A percentile compares a stretch with the other conserved stretches of the same genome.
Conservation (phyloP, 768 basidiomycete species). For the Tricholoma saponaceum region DNA sequence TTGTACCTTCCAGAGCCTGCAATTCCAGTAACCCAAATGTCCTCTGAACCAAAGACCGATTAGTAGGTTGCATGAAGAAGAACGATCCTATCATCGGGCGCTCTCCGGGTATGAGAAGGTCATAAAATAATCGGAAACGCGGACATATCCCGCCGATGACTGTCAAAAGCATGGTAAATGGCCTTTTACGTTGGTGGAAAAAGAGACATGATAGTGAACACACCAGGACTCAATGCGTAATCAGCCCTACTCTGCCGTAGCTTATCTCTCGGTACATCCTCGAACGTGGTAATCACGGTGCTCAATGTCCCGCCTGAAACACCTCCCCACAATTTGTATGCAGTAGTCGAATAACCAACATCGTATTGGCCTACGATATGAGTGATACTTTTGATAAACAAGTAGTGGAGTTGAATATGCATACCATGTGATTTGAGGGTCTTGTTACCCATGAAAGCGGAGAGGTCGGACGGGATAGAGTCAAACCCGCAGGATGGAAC, state of each 20-base stretch:
- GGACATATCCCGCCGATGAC: conserved; percentile 14
- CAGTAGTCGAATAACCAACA: conserved; percentile 56
- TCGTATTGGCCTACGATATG: conserved; percentile 18
- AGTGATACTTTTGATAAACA: not conserved
- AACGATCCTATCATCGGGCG: conserved; percentile 28
- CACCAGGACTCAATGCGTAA: conserved; percentile 42
- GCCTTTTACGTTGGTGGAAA: not conserved
- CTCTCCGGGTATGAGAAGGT: conserved; percentile 32
- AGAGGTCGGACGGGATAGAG: conserved; percentile 72
- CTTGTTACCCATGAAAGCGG: conserved; percentile 64
- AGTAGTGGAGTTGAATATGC: not conserved
- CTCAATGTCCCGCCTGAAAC: conserved; percentile 64
- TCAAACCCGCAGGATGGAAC: conserved; percentile 78
- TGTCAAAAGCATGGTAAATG: not conserved
- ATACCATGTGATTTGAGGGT: conserved; percentile 48
- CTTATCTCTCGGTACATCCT: conserved; percentile 32
- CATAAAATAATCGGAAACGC: conserved; percentile 30
- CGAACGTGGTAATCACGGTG: conserved; percentile 34
- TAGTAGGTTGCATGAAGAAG: conserved; percentile 39
- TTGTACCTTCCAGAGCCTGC: conserved; percentile 22
- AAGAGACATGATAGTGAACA: conserved; percentile 3
- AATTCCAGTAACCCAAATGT: conserved; percentile 42
- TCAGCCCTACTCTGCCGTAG: conserved; percentile 25
- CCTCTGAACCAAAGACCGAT: conserved; percentile 41
- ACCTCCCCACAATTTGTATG: conserved; percentile 42